These are phyloP conservation scores for Lentinula sp. DNA, from an alignment of 768 basidiomycete species.

Conservation along the genomic window DNA sequence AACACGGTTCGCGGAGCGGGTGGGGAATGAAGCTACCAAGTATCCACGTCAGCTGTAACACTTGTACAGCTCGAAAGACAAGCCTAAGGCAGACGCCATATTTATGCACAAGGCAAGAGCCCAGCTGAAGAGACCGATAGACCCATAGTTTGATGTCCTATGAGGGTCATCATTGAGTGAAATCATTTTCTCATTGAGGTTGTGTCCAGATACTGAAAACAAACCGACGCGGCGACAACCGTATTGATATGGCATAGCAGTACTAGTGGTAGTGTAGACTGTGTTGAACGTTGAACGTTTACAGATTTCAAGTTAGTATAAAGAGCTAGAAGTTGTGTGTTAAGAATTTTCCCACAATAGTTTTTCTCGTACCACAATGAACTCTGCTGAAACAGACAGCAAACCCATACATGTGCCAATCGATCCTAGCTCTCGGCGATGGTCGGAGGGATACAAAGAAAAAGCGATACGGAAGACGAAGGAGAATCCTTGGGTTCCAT, in stretches of 20 bases:
- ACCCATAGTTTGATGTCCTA: not conserved
- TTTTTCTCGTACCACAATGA: not conserved
- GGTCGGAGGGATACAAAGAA: slow-evolving; percentile 47
- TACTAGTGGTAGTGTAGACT: too few species aligned
- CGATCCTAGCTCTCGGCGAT: not conserved
- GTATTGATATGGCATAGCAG: too few species aligned
- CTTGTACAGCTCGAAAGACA: not conserved
- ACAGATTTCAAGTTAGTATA: too few species aligned
- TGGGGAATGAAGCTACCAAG: not conserved
- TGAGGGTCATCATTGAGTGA: not conserved
- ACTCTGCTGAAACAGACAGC: not conserved
- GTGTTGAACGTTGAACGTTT: too few species aligned
- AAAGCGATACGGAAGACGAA: slow-evolving; percentile 61
- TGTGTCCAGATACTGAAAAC: not conserved
- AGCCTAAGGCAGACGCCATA: not conserved
- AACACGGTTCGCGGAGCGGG: too few species aligned
- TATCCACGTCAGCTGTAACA: not conserved
- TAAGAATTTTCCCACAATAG: not conserved
- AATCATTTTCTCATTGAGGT: not conserved
- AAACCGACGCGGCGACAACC: too few species aligned
- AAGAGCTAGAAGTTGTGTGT: too few species aligned
- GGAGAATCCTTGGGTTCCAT: slow-evolving; percentile 74
- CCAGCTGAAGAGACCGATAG: not conserved
- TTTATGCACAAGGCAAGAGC: not conserved
- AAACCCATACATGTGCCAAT: not conserved